Percentiles rank a stretch among this genome's conserved stretches.
Conservation (phyloP, 2,329 filamentous ascomycete genomes). For the Phialocephala subalpina region DNA sequence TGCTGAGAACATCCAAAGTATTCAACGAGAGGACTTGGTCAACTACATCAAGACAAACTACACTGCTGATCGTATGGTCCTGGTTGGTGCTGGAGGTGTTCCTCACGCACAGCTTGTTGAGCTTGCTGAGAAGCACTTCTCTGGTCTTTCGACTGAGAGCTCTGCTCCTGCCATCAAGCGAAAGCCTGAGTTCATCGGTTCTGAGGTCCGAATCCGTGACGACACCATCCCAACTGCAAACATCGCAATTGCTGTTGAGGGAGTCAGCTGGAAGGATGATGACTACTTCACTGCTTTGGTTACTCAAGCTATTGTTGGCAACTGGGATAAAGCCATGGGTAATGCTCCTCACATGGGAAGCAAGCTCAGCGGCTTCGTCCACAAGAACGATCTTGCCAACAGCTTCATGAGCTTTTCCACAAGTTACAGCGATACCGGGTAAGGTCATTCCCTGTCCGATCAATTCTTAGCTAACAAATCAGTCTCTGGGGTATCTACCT, state of each 20-base stretch:
- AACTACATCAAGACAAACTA: conserved; percentile 99
- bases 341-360: conserved; percentile 97
- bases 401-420: conserved; percentile 99
- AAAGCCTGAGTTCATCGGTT: conserved; percentile 95
- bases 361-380: conserved; percentile 95
- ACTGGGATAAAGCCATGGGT: conserved; percentile 99
- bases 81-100: conserved; percentile 93
- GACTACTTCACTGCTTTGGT: conserved; percentile 99
- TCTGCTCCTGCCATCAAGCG: conserved; percentile 78
- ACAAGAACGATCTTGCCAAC: conserved; percentile 95
- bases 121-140: conserved; percentile 96
- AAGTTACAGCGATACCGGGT: conserved; percentile 99
- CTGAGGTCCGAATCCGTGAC: conserved; percentile 93
- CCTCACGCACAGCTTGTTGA: conserved; percentile 94
- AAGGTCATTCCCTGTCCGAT: conserved; percentile 49
- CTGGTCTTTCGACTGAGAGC: conserved; percentile 77
- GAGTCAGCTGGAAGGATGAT: conserved; percentile 99
- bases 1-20: conserved; percentile 97
- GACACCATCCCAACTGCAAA: conserved; percentile 96
- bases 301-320: conserved; percentile 97
- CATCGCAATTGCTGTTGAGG: conserved; percentile 98
- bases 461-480: conserved; percentile 45
- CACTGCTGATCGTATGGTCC: conserved; percentile 98
- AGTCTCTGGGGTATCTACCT: conserved; percentile 99
- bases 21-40: conserved; percentile 87